phyloP scores from a whole-genome alignment of 2,329 filamentous ascomycete species.

The Sclerotinia glacialis region DNA sequence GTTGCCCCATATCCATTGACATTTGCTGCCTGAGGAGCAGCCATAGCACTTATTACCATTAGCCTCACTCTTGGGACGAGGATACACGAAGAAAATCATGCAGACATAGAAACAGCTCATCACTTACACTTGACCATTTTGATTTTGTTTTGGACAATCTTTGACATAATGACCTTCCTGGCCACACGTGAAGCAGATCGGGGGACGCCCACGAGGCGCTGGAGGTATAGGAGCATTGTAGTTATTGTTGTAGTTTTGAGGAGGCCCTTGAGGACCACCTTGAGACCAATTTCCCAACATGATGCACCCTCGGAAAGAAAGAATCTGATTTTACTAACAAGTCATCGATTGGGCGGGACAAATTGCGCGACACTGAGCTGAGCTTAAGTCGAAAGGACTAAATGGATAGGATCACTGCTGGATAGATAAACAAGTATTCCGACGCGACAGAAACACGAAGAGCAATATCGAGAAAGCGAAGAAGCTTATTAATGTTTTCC shows the following conservation, averaged over 20 bases:
- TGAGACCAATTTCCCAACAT: conserved; percentile 35
- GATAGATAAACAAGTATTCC: conserved; percentile 9
- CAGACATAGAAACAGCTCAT: conserved; percentile 8
- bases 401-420: not conserved
- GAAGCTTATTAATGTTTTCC: not conserved
- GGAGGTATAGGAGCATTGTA: conserved; percentile 14
- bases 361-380: conserved; percentile 3
- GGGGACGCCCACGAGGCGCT: conserved; percentile 33
- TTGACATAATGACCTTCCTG: conserved; percentile 51
- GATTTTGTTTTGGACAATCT: conserved; percentile 52
- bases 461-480: not conserved
- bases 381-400: not conserved
- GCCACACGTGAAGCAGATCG: conserved; percentile 55
- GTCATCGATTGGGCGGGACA: conserved; percentile 23
- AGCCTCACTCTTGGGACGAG: conserved; percentile 8
- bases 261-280: conserved; percentile 24
- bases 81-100: conserved; percentile 11
- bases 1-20: conserved; percentile 10
- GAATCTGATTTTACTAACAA: conserved; percentile 22
- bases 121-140: conserved; percentile 51
- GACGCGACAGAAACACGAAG: conserved; percentile 13
- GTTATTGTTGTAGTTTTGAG: conserved; percentile 25
- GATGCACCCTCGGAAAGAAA: conserved; percentile 18
- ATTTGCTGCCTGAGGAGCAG: conserved; percentile 11
- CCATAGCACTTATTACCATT: conserved; percentile 22